phyloP scores from a whole-genome alignment of 2,329 filamentous ascomycete genomes.

The Penicillium sp. region DNA sequence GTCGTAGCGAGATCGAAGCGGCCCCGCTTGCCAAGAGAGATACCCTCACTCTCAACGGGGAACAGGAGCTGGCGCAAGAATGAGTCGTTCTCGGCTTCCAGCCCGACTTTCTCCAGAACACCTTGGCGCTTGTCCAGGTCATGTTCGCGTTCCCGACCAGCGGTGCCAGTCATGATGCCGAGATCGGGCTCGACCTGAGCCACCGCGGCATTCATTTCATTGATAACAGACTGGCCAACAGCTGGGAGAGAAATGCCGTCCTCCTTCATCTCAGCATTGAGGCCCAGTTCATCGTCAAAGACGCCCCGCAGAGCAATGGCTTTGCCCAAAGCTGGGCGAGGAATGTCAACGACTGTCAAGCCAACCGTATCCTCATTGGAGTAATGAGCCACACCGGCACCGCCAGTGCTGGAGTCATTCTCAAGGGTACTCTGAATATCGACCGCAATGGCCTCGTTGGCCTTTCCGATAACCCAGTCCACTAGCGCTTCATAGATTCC shows the following conservation, averaged over 20 bases:
- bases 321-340: slow-evolving; percentile 77
- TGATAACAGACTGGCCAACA: slow-evolving; percentile 77
- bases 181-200: slow-evolving; percentile 75
- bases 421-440: slow-evolving; percentile 69
- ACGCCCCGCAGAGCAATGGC: slow-evolving; percentile 85
- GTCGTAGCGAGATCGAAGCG: slow-evolving; percentile 76
- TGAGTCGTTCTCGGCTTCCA: slow-evolving; percentile 77
- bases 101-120: slow-evolving; percentile 81
- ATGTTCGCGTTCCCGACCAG: slow-evolving; percentile 72
- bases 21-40: slow-evolving; percentile 74
- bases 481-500: slow-evolving; percentile 92
- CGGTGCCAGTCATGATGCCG: slow-evolving; percentile 69
- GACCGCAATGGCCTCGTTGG: slow-evolving; percentile 77
- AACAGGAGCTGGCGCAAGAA: slow-evolving; percentile 83
- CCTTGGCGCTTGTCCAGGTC: slow-evolving; percentile 79
- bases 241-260: slow-evolving; percentile 79
- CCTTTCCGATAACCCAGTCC: slow-evolving; percentile 89
- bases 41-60: slow-evolving; percentile 74
- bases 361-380: slow-evolving; percentile 79
- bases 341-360: slow-evolving; percentile 85
- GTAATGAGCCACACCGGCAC: slow-evolving; percentile 64
- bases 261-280: slow-evolving; percentile 96
- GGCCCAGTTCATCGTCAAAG: slow-evolving; percentile 89
- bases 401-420: slow-evolving; percentile 67
- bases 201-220: slow-evolving; percentile 84